These are phyloP conservation scores for Hansenula lynferdii DNA, from an alignment of 1,139 yeast species.

Conservation along the genomic window DNA sequence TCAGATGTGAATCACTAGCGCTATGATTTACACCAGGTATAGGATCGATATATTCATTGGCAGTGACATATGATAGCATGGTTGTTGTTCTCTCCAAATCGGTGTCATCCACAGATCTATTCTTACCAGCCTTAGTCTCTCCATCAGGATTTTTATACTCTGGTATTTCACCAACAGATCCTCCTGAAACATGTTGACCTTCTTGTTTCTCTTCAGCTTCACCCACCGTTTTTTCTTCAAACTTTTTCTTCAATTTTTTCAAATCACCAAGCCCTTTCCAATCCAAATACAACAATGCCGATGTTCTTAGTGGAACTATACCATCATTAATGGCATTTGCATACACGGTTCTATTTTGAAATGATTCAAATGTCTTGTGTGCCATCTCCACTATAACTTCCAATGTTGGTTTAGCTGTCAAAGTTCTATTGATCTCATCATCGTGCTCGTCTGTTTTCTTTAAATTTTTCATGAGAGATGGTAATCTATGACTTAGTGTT, in stretches of 20 bases:
- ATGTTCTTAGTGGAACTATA: slow-evolving; percentile 87
- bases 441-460: slow-evolving; percentile 3
- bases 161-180: slow-evolving; percentile 31
- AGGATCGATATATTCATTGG: background rate
- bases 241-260: slow-evolving; percentile 29
- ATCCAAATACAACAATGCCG: slow-evolving; percentile 69
- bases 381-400: slow-evolving; percentile 51
- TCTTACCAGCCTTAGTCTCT: background rate
- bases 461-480: slow-evolving; percentile 14
- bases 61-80: background rate
- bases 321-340: slow-evolving; percentile 59
- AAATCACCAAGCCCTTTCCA: slow-evolving; percentile 60
- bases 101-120: too few species aligned
- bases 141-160: slow-evolving; percentile 19
- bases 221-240: slow-evolving; percentile 6
- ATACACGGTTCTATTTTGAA: slow-evolving; percentile 38
- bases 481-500: slow-evolving; percentile 36
- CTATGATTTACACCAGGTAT: too few species aligned
- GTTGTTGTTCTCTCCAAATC: background rate
- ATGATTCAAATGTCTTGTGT: slow-evolving; percentile 41
- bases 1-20: too few species aligned
- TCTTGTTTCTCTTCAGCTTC: slow-evolving; percentile 13
- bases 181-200: slow-evolving; percentile 5
- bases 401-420: slow-evolving; percentile 39
- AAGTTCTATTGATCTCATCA: slow-evolving; percentile 14